Evolutionary conservation across 2,329 filamentous ascomycete genomes (phyloP).

Genomic region (Byssothecium circinans): DNA sequence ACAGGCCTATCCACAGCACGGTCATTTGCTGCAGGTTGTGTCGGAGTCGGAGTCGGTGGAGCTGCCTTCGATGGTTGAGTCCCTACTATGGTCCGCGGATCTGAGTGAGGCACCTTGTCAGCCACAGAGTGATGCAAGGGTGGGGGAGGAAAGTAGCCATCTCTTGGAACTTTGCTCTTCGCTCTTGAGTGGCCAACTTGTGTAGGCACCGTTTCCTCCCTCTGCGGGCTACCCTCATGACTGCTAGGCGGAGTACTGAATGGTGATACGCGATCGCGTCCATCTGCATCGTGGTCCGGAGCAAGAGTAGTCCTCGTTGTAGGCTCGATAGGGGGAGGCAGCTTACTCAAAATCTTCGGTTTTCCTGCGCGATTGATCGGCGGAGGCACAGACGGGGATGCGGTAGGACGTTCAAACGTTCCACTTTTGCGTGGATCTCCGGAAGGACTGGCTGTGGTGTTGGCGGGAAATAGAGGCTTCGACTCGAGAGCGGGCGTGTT

Average conservation of each 20-base stretch:
- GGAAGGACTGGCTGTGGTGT: conserved; percentile 14
- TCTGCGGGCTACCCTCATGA: conserved; percentile 61
- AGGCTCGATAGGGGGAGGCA: conserved; percentile 33
- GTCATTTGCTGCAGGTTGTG: conserved; percentile 22
- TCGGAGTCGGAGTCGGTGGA: conserved; percentile 11
- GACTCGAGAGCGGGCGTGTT: conserved; percentile 47
- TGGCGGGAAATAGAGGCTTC: conserved; percentile 30
- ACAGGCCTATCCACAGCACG: conserved; percentile 51
- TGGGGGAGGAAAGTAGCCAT: conserved; percentile 38
- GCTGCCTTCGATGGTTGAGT: conserved; percentile 19
- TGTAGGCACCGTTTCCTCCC: conserved; percentile 24
- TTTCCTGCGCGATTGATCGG: conserved; percentile 82
- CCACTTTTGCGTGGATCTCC: conserved; percentile 33
- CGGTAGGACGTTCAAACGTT: conserved; percentile 38
- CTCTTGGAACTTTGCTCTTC: conserved; percentile 22
- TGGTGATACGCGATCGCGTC: conserved; percentile 63
- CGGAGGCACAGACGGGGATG: conserved; percentile 59
- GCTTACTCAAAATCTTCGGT: conserved; percentile 63
- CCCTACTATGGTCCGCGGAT: conserved; percentile 20
- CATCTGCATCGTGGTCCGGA: conserved; percentile 45
- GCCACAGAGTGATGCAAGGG: conserved; percentile 34
- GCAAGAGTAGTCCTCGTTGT: conserved; percentile 29
- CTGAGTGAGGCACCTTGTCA: conserved; percentile 25
- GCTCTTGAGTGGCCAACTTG: conserved; percentile 29
- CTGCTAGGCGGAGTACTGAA: conserved; percentile 85